These are phyloP conservation scores for Oryza australiensis DNA, from an alignment of 176 grass and related monocot genomes.

Conservation along the genomic window DNA sequence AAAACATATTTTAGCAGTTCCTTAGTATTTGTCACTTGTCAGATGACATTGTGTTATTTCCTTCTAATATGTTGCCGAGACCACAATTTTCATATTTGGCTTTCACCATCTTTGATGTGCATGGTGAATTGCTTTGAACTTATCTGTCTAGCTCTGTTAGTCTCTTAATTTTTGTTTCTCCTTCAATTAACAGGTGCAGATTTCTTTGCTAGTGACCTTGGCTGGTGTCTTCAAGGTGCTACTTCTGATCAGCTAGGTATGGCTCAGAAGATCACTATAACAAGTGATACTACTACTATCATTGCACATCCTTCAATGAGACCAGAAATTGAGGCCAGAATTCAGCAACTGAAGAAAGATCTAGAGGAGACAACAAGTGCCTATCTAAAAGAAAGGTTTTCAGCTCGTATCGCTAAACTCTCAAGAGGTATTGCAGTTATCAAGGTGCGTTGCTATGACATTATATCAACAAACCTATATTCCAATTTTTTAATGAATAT, in stretches of 20 bases:
- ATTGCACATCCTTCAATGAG: conserved; percentile 81
- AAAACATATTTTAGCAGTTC: background rate
- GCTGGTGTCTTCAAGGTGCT: conserved; percentile 60
- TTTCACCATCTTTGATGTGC: background rate
- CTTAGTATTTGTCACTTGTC: background rate
- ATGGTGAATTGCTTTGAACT: conserved; percentile 2
- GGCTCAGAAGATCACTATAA: conserved; percentile 85
- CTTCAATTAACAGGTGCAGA: conserved; percentile 72
- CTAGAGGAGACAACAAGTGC: conserved; percentile 58
- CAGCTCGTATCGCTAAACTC: conserved; percentile 89
- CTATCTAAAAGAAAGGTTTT: conserved; percentile 64
- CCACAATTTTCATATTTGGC: background rate
- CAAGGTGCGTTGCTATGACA: conserved; percentile 53
- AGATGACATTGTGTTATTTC: background rate
- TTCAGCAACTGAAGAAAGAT: conserved; percentile 94
- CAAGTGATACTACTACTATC: conserved; percentile 82
- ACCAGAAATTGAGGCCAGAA: conserved; percentile 92
- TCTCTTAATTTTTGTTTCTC: conserved; percentile 29
- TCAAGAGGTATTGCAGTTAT: conserved; percentile 81
- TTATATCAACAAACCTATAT: conserved; percentile 1
- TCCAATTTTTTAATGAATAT: background rate
- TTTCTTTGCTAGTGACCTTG: conserved; percentile 93
- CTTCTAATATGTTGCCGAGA: background rate
- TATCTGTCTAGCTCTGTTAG: background rate
- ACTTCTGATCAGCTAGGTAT: conserved; percentile 96